phyloP scores from a whole-genome alignment of 345 rosid species.

The Euclidium syriacum region DNA sequence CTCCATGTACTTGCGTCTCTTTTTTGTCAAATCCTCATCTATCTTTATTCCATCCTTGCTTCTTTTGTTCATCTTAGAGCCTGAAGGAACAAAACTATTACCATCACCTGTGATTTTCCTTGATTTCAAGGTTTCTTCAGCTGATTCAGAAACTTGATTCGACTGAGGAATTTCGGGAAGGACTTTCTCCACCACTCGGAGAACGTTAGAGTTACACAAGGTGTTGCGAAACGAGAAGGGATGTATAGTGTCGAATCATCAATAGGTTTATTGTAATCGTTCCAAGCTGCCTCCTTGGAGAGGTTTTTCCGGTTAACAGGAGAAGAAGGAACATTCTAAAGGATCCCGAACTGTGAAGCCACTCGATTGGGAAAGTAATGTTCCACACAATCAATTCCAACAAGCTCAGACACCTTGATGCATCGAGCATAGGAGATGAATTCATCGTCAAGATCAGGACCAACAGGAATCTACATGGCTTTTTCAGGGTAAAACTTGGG shows the following conservation, averaged over 20 bases:
- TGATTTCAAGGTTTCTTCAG: not conserved
- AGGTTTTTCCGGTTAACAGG: not conserved
- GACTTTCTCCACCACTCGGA: conserved; percentile 45
- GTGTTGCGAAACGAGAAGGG: conserved; percentile 32
- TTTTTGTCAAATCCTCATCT: not conserved
- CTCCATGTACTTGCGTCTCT: not conserved
- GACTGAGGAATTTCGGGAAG: not conserved
- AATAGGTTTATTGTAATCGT: conserved; percentile 33
- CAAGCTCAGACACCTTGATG: conserved; percentile 34
- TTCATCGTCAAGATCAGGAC: conserved; percentile 23
- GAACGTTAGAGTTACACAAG: conserved; percentile 34
- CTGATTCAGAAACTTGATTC: not conserved
- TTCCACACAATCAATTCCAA: conserved; percentile 33
- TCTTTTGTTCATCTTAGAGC: conserved; percentile 7
- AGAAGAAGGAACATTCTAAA: conserved; percentile 42
- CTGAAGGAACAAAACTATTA: not conserved
- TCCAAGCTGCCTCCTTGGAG: conserved; percentile 11
- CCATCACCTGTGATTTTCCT: not conserved
- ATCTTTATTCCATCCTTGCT: not conserved
- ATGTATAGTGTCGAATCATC: conserved; percentile 25
- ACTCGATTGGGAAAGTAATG: conserved; percentile 53
- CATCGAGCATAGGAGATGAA: conserved; percentile 27
- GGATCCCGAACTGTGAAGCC: conserved; percentile 52
- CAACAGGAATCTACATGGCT: conserved; percentile 10
- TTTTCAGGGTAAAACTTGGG: conserved; percentile 30